Evolutionary conservation across 2,329 filamentous ascomycete genomes (phyloP), one percentile per base, ranked within the genome.

Genomic region (Neospermospora avenae): DNA sequence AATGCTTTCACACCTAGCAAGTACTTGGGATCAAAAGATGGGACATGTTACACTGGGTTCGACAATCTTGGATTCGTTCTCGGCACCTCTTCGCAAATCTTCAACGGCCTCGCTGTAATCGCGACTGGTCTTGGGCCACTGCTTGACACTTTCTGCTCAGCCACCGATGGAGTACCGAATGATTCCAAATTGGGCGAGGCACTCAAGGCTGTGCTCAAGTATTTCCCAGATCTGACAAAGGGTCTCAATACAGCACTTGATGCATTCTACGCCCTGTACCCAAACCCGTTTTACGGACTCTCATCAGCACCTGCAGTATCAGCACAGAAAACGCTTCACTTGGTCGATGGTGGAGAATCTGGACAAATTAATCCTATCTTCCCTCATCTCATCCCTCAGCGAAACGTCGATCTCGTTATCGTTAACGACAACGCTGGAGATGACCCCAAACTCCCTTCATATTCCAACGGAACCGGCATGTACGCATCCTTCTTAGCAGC

Each of bases 21-120:
- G 37, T 58, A 58, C 24, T 16, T 58, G 8, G 55, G 55, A 4
- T 42, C 55, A 10, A 34, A 37, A n/a, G 45, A 53, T 31, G 55
- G 55, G n/a, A 58, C 18, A 11, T 58, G 55, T 25, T 51, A 31
- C 13, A 52, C 34, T 22, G 55, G 55, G 1, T 58, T 35, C 31
- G 55, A 58, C 24, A 58, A 58, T n/a, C 55, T 58, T 13, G 55
- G 55, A 4, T 58, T 58, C 37, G 46, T 58, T 42, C 46, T 58
- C 6, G 55, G 55, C 16, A 58, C 55, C 1, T 58, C 55, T 1
- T 58, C 55, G 1, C 48, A 52, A 8, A 20, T 58, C n/a, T 58
- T 56, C 42, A 56, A 56, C 20, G 31, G 37, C 20, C 14, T 56
- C 2, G 54, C 54, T 10, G 31, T 13, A 18, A 25, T 41, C 14